Evolutionary conservation across 257 asterid species (phyloP).

Genomic region (Ligustrum vulgare): DNA sequence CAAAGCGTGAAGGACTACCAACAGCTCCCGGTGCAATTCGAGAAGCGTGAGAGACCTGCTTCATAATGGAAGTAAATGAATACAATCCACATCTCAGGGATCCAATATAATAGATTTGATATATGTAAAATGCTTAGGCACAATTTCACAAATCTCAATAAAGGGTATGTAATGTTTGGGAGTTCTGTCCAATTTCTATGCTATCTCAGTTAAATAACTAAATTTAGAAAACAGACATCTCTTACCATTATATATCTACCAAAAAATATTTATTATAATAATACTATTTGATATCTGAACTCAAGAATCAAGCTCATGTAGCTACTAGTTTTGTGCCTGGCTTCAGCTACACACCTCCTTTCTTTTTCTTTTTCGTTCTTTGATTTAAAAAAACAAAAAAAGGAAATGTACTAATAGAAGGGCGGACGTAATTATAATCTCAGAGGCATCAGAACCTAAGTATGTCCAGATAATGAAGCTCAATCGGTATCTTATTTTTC

Average conservation of each 20-base stretch:
- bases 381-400: neutral
- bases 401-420: neutral
- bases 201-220: neutral
- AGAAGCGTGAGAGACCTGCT: slow-evolving; percentile 66
- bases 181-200: slow-evolving; percentile 1
- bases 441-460: neutral
- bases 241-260: neutral
- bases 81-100: slow-evolving; percentile 18
- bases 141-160: neutral
- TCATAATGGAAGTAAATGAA: slow-evolving; percentile 12
- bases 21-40: slow-evolving; percentile 56
- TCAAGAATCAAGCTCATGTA: neutral
- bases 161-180: neutral
- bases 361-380: no score
- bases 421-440: neutral
- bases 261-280: neutral
- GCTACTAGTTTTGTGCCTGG: neutral
- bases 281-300: neutral
- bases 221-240: neutral
- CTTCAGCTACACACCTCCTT: neutral
- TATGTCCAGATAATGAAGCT: neutral
- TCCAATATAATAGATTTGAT: slow-evolving; percentile 1
- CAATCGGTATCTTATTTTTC: neutral
- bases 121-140: neutral
- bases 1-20: slow-evolving; percentile 76